Base-by-base conservation (phyloP, 257 asterid genomes). In the Ballota nigra region DNA sequence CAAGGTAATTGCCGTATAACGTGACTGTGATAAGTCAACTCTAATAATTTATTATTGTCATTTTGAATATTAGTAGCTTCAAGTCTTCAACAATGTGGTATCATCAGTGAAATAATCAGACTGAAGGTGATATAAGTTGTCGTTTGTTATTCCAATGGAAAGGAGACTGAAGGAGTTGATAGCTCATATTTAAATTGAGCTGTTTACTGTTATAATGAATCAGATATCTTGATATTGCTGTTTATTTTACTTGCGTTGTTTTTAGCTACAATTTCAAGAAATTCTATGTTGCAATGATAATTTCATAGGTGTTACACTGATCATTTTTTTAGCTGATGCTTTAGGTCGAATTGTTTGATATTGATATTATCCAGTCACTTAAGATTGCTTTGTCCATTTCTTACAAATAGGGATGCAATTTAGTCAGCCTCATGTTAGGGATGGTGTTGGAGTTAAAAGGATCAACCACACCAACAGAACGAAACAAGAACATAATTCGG, bases 201-300 rank as follows among this genome's bases (percentile, higher is more conserved):
- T 66, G 26, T 26, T 26, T 26, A 0, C 16, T n/a, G 9, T n/a
- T n/a, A 66, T 34, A 26, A n/a, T 45, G 33, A 24, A 24, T n/a
- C 3, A 22, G 9, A 19, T 63, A 40, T 8, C 11, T 47, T 28
- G 43, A 49, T n/a, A 47, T 22, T 26, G 62, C 29, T 26, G 40
- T 23, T 28, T 28, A 23, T 36, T 26, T 47, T 10, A 8, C 59
- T 43, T 65, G 70, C 70, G n/a, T 45, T 65, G 40, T 41, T 41
- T 65, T 43, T n/a, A n/a, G n/a, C 58, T 15, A 65, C 38, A 66
- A 47, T 66, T 45, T 47, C 45, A 47, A 26, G 43, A 47, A 47
- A 28, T 24, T 43, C 11, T 38, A n/a, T 65, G 19, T 43, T 38
- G 60, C 18, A 52, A 11, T 28, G 49, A 66, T 51, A 67, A 19